These are phyloP conservation scores for Goniomonas avonlea DNA, from an alignment of 78 protist species.

Conservation along the genomic window DNA sequence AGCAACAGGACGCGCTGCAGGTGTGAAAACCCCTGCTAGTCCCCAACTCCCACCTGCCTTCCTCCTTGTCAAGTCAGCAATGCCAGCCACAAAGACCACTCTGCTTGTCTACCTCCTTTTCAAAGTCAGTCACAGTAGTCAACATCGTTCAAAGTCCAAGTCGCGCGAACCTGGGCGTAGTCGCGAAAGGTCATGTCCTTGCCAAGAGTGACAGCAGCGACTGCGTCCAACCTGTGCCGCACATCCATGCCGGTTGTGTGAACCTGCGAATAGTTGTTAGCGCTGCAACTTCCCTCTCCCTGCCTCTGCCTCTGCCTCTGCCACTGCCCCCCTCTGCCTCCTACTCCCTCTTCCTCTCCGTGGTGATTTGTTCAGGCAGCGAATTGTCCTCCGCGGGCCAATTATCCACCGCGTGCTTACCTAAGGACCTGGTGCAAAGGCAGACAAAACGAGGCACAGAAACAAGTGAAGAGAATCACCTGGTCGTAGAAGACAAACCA, in stretches of 20 bases:
- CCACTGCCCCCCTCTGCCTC: neutral
- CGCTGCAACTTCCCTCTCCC: neutral
- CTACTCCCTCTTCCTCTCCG: neutral
- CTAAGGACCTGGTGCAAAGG: neutral
- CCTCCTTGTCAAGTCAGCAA: neutral
- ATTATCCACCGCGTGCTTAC: neutral
- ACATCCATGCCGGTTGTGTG: conserved; percentile 58
- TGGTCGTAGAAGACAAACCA: conserved; percentile 50
- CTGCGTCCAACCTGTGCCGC: conserved; percentile 22
- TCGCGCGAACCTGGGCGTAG: conserved; percentile 34
- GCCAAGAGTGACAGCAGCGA: conserved; percentile 43
- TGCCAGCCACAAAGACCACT: no score
- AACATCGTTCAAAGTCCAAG: neutral
- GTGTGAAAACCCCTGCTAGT: neutral
- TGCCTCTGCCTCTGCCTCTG: neutral
- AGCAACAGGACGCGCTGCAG: neutral
- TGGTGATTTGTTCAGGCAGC: neutral
- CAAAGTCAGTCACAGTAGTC: neutral
- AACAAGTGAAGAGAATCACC: neutral
- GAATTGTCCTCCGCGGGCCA: neutral
- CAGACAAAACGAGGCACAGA: neutral
- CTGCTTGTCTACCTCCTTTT: no score
- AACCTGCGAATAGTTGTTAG: neutral
- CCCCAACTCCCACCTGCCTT: neutral
- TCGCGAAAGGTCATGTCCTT: conserved; percentile 54